Conservation (phyloP, 208 protist genomes). For the Leishmania major region DNA sequence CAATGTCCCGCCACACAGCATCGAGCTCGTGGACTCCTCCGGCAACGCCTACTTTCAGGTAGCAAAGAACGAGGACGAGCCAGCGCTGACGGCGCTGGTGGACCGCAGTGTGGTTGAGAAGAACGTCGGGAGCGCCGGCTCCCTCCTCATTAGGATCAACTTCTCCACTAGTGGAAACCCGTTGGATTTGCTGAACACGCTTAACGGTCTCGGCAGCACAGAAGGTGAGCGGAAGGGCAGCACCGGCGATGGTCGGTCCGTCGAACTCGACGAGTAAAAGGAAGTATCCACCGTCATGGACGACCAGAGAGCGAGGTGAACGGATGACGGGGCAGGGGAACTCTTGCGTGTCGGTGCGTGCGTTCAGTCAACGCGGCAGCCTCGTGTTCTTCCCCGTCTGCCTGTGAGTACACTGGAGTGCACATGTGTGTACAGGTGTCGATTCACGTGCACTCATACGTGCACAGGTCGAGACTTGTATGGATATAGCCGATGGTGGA, state of each 20-base stretch:
- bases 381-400: background rate
- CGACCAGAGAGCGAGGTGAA: constrained; percentile 18
- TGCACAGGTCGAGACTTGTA: background rate
- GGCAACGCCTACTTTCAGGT: constrained; percentile 43
- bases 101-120: constrained; percentile 36
- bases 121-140: constrained; percentile 35
- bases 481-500: background rate
- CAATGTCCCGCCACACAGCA: constrained; percentile 66
- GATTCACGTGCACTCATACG: background rate
- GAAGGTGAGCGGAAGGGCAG: background rate
- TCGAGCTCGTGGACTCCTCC: constrained; percentile 59
- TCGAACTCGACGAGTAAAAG: constrained; percentile 49
- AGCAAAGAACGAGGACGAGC: constrained; percentile 42
- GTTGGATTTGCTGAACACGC: constrained; percentile 54
- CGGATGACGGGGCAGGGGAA: too few relatives aligned
- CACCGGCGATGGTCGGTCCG: constrained; percentile 9
- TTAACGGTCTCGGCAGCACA: constrained; percentile 6
- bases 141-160: constrained; percentile 52
- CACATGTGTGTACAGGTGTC: background rate
- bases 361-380: background rate
- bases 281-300: constrained; percentile 64
- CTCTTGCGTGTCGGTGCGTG: background rate
- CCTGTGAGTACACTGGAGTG: background rate
- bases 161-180: constrained; percentile 58
- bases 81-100: constrained; percentile 55